Evolutionary conservation across 192 early-diverging fungal genomes (phyloP).

Genomic region (Irineochytrium annulatum): DNA sequence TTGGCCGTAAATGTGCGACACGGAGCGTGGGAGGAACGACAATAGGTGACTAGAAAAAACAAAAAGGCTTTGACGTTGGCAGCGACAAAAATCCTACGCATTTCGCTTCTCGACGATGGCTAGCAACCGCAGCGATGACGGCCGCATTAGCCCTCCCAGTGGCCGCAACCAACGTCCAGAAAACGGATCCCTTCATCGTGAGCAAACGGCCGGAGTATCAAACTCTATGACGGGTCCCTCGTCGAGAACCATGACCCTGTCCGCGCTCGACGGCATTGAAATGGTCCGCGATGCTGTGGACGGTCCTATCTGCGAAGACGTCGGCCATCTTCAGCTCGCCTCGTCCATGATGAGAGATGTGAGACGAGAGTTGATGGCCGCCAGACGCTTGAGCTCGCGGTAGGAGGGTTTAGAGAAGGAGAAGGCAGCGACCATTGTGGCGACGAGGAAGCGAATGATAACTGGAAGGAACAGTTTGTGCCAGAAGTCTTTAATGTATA

Average conservation of each 20-base stretch:
- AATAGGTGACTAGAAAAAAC: too few relatives aligned
- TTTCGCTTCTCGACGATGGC: too few relatives aligned
- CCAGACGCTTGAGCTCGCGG: constrained; percentile 30
- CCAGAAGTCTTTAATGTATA: neutral
- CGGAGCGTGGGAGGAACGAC: too few relatives aligned
- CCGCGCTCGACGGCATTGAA: constrained; percentile 63
- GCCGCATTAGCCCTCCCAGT: too few relatives aligned
- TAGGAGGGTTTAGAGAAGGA: constrained; percentile 25
- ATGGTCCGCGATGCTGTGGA: constrained; percentile 76
- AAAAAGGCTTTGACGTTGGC: too few relatives aligned
- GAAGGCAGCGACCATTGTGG: constrained; percentile 15
- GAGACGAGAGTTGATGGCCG: constrained; percentile 26
- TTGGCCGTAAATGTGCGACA: too few relatives aligned
- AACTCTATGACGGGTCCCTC: constrained; percentile 45
- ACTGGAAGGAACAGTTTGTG: neutral
- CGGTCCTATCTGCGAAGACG: constrained; percentile 40
- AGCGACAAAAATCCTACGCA: too few relatives aligned
- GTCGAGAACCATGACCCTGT: constrained; percentile 48
- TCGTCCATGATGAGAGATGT: constrained; percentile 45
- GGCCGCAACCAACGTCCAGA: constrained; percentile 29
- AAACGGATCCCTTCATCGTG: constrained; percentile 28
- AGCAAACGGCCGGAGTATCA: constrained; percentile 55
- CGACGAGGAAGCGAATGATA: constrained; percentile 11
- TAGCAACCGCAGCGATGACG: too few relatives aligned
- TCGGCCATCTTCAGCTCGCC: constrained; percentile 31